Conservation (phyloP, 208 protist genomes). For the Borovskyia barvae region DNA sequence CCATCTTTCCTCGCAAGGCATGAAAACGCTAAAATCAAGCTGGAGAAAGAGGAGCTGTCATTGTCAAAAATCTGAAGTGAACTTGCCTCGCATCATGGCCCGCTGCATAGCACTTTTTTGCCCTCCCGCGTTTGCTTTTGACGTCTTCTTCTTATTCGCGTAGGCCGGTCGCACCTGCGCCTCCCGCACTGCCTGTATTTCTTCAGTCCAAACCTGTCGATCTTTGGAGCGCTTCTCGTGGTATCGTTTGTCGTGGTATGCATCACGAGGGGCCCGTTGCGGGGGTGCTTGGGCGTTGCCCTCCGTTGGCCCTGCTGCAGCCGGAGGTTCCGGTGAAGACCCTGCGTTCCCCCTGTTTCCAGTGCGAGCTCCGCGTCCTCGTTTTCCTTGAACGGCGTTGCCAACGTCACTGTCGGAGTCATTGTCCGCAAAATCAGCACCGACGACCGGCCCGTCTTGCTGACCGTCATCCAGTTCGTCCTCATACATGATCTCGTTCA, state of each 20-base stretch:
- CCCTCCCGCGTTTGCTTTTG: constrained; percentile 14
- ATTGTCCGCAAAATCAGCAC: constrained; percentile 31
- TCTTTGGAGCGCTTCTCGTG: constrained; percentile 51
- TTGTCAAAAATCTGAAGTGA: constrained; percentile 10
- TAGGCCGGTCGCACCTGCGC: constrained; percentile 41
- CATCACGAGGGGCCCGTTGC: constrained; percentile 35
- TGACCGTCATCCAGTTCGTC: constrained; percentile 85
- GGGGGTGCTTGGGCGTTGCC: not conserved
- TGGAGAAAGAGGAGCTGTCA: not conserved
- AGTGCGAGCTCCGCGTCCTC: constrained; percentile 2
- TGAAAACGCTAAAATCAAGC: not conserved
- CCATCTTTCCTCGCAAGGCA: not conserved
- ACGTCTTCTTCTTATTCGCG: constrained; percentile 74
- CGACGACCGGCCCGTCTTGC: constrained; percentile 34
- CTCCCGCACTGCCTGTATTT: constrained; percentile 30
- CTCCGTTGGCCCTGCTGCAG: not conserved
- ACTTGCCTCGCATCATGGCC: constrained; percentile 13
- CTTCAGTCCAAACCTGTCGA: constrained; percentile 40
- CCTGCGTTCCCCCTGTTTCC: not conserved
- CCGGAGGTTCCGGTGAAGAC: not conserved
- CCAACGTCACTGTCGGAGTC: constrained; percentile 11
- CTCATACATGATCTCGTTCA: constrained; percentile 89
- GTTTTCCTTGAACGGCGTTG: not conserved
- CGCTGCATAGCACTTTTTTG: constrained; percentile 15
- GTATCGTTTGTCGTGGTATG: constrained; percentile 79